Evolutionary conservation across 2,329 filamentous ascomycete species (phyloP).

Genomic region (Calonectria pauciramosa): DNA sequence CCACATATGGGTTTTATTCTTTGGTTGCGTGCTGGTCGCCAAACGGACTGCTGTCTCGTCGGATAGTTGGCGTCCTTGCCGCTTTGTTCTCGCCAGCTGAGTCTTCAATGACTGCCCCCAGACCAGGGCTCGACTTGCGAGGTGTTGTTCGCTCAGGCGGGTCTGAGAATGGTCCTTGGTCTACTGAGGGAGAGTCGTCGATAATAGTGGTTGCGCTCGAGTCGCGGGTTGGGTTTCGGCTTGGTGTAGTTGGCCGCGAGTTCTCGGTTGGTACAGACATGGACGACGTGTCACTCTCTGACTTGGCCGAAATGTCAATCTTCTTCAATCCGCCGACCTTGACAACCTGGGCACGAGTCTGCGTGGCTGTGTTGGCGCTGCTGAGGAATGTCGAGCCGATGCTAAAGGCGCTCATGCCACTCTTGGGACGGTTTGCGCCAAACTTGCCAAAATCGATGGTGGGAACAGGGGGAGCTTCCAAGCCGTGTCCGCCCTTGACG

Average conservation of each 20-base stretch:
- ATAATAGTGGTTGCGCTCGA: slow-evolving; percentile 64
- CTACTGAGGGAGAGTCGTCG: slow-evolving; percentile 62
- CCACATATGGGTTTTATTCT: slow-evolving; percentile 51
- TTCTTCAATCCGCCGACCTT: slow-evolving; percentile 69
- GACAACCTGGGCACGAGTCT: slow-evolving; percentile 71
- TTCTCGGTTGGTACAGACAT: slow-evolving; percentile 26
- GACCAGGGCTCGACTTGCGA: slow-evolving; percentile 53
- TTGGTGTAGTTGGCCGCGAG: slow-evolving; percentile 41
- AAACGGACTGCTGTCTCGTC: slow-evolving; percentile 63
- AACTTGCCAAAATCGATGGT: slow-evolving; percentile 76
- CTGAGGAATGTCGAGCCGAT: slow-evolving; percentile 78
- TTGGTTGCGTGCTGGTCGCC: slow-evolving; percentile 71
- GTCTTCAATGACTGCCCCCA: slow-evolving; percentile 71
- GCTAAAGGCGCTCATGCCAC: slow-evolving; percentile 72
- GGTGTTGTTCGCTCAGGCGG: slow-evolving; percentile 56
- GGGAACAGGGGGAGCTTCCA: slow-evolving; percentile 78
- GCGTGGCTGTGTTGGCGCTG: slow-evolving; percentile 72
- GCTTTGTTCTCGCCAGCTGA: slow-evolving; percentile 50
- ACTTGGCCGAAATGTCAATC: slow-evolving; percentile 54
- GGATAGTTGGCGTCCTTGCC: slow-evolving; percentile 20
- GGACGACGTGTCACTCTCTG: slow-evolving; percentile 51
- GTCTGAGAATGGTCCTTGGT: slow-evolving; percentile 73
- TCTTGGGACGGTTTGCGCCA: slow-evolving; percentile 62
- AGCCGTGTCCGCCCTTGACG: slow-evolving; percentile 76
- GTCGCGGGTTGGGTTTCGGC: slow-evolving; percentile 49